Evolutionary conservation across 176 grass and related monocot genomes (phyloP).

Genomic region (Cenchrus fungigraminus): DNA sequence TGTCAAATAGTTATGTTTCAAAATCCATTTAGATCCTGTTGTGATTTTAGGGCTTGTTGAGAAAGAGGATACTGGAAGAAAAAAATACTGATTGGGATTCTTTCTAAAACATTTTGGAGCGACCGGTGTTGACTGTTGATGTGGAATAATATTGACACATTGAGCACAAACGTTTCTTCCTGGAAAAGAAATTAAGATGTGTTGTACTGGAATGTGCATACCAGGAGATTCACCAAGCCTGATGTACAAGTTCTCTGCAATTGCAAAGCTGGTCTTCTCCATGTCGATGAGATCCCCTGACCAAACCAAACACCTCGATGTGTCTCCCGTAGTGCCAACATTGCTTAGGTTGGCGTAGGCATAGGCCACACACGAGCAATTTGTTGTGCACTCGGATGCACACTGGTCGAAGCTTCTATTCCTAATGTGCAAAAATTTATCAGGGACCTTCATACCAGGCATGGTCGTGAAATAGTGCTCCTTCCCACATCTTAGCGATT

Average conservation of each 20-base stretch:
- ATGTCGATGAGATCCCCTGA: slow-evolving; percentile 43
- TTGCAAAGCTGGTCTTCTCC: background rate
- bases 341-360: background rate
- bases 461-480: background rate
- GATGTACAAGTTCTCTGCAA: background rate
- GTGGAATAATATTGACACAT: too few relatives aligned
- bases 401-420: slow-evolving; percentile 49
- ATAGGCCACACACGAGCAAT: slow-evolving; percentile 63
- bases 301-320: slow-evolving; percentile 57
- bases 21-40: background rate
- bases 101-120: too few relatives aligned
- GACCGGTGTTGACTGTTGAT: background rate
- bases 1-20: background rate
- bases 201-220: background rate
- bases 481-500: background rate
- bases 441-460: background rate
- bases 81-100: too few relatives aligned
- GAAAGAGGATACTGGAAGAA: too few relatives aligned
- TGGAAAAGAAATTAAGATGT: background rate
- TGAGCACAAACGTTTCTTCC: too few relatives aligned
- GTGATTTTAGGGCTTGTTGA: too few relatives aligned
- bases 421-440: background rate
- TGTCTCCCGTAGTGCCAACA: background rate
- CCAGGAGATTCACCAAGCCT: background rate
- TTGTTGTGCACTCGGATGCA: slow-evolving; percentile 34